Conservation (phyloP, 75 land plant genomes). For the Larix kaempferi region DNA sequence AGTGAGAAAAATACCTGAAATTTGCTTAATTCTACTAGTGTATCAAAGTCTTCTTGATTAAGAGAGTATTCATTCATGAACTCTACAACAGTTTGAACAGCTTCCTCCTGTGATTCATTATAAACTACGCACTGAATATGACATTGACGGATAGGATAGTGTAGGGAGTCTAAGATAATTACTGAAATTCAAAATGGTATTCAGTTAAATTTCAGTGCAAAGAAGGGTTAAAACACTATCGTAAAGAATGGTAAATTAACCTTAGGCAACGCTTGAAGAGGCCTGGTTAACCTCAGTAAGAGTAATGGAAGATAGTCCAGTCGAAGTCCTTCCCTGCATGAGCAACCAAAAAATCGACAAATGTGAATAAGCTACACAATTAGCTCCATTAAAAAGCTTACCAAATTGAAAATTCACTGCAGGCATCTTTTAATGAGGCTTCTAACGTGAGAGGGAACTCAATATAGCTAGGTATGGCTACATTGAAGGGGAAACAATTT, state of each 20-base stretch:
- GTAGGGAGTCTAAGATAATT: too few relatives aligned
- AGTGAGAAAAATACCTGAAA: constrained; percentile 62
- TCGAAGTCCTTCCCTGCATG: constrained; percentile 70
- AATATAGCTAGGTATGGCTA: background rate
- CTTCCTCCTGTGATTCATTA: constrained; percentile 64
- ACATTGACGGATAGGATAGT: background rate
- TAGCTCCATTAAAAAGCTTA: background rate
- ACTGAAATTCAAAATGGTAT: too few relatives aligned
- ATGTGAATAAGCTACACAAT: background rate
- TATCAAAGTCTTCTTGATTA: constrained; percentile 90
- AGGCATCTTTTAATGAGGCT: background rate
- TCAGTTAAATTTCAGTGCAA: too few relatives aligned
- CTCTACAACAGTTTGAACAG: constrained; percentile 78
- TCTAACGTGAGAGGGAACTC: background rate
- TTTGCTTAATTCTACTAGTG: constrained; percentile 73
- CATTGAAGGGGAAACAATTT: background rate
- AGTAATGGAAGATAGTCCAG: constrained; percentile 71
- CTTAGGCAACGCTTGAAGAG: constrained; percentile 72
- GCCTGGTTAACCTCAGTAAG: constrained; percentile 55
- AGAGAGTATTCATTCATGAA: constrained; percentile 86
- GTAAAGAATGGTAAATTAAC: constrained; percentile 25
- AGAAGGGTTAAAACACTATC: constrained; percentile 4
- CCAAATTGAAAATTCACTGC: background rate
- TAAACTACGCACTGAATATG: background rate
- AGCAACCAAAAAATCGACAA: background rate